Evolutionary conservation across 345 rosid genomes (phyloP).

Genomic region (Moringa oleifera): DNA sequence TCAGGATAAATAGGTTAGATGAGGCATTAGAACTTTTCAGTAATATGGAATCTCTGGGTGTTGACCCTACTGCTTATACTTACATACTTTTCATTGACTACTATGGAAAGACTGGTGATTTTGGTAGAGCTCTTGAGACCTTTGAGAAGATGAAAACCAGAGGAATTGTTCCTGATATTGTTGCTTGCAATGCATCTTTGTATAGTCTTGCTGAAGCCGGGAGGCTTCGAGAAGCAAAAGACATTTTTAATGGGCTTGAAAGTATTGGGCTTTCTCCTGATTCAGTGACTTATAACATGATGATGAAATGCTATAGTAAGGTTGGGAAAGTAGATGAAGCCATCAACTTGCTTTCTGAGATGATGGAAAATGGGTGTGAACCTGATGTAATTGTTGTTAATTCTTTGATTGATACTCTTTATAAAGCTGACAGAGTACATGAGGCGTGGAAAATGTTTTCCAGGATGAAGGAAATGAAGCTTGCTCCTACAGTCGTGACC

Average conservation of each 20-base stretch:
- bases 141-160: slow-evolving; percentile 69
- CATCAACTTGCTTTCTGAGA: slow-evolving; percentile 64
- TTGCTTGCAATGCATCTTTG: slow-evolving; percentile 84
- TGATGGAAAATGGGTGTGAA: slow-evolving; percentile 56
- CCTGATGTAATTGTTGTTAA: slow-evolving; percentile 78
- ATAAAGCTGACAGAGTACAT: slow-evolving; percentile 57
- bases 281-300: slow-evolving; percentile 89
- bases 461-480: slow-evolving; percentile 59
- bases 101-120: slow-evolving; percentile 74
- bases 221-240: slow-evolving; percentile 63
- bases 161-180: slow-evolving; percentile 79
- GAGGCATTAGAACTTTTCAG: slow-evolving; percentile 58
- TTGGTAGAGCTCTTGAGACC: slow-evolving; percentile 59
- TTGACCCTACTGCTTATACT: slow-evolving; percentile 69
- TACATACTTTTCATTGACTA: slow-evolving; percentile 83
- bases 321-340: slow-evolving; percentile 77
- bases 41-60: slow-evolving; percentile 55
- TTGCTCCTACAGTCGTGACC: slow-evolving; percentile 77
- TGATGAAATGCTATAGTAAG: slow-evolving; percentile 89
- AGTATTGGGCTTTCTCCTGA: slow-evolving; percentile 62
- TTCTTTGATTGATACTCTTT: slow-evolving; percentile 72
- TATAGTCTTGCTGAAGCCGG: slow-evolving; percentile 72
- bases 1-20: slow-evolving; percentile 50
- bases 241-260: slow-evolving; percentile 58
- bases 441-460: slow-evolving; percentile 88